Conservation (phyloP, 2,329 filamentous ascomycete species). For the Cordyceps javanica region DNA sequence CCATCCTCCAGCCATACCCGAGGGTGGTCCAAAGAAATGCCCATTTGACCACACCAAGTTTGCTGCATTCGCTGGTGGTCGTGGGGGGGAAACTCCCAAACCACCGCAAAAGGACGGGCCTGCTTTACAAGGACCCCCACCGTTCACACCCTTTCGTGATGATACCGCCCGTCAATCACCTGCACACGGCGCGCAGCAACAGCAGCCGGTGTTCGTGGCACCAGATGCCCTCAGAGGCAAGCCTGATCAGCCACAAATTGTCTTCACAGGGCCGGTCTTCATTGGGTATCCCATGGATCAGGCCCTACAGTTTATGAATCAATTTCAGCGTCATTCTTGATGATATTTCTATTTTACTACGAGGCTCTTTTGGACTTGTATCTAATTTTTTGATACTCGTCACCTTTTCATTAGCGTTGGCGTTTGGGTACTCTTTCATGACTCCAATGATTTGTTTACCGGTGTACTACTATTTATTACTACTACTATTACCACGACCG, state of each 20-base stretch:
- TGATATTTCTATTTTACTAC: conserved; percentile 11
- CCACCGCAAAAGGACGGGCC: conserved; percentile 14
- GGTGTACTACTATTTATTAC: neutral
- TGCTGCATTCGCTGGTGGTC: conserved; percentile 26
- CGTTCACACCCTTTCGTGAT: conserved; percentile 17
- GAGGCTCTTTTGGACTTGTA: conserved; percentile 17
- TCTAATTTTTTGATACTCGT: conserved; percentile 11
- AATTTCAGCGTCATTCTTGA: conserved; percentile 33
- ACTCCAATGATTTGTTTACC: neutral
- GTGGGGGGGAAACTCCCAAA: conserved; percentile 12
- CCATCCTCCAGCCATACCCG: conserved; percentile 15
- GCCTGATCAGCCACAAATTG: conserved; percentile 55
- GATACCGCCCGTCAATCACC: conserved; percentile 12
- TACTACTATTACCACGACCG: no score
- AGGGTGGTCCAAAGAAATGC: conserved; percentile 41
- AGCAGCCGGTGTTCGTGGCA: conserved; percentile 49
- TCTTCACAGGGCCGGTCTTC: conserved; percentile 91
- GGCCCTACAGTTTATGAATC: conserved; percentile 68
- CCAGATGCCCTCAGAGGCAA: conserved; percentile 29
- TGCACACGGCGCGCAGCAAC: conserved; percentile 16
- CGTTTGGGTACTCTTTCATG: conserved; percentile 19
- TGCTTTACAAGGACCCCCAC: conserved; percentile 17
- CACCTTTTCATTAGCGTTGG: conserved; percentile 23
- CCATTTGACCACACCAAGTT: conserved; percentile 51
- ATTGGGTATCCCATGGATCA: conserved; percentile 85